Conservation (phyloP, 202 grass and related monocot genomes). For the Dendrocalamus latiflorus region DNA sequence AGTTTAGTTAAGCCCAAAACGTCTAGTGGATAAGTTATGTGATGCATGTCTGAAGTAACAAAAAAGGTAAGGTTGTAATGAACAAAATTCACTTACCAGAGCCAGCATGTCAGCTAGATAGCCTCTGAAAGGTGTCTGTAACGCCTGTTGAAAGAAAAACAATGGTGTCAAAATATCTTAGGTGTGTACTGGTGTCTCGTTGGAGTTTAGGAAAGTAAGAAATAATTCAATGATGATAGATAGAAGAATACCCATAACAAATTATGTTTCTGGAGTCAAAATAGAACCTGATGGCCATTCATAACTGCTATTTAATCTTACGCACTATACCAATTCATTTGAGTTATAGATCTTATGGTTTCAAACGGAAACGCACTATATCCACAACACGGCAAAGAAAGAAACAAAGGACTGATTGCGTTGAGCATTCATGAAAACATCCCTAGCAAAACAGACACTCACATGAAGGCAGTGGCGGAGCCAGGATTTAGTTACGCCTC, state of each 20-base stretch:
- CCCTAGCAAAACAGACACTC: background rate
- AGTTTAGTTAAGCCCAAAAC: too few relatives aligned
- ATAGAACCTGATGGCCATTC: background rate
- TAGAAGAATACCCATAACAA: background rate
- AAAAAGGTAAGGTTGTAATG: background rate
- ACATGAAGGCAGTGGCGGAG: too few relatives aligned
- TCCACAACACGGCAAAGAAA: background rate
- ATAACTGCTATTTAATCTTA: background rate
- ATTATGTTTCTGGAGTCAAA: background rate
- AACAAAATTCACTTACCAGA: conserved; percentile 21
- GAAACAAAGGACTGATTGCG: background rate
- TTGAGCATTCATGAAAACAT: background rate
- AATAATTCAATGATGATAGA: background rate
- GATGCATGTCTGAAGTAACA: too few relatives aligned
- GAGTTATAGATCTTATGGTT: background rate
- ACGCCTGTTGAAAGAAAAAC: background rate
- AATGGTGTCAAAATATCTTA: background rate
- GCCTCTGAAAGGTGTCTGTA: conserved; percentile 40
- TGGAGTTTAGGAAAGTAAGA: background rate
- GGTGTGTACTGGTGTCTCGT: background rate
- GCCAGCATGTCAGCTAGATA: conserved; percentile 41
- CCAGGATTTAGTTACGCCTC: too few relatives aligned
- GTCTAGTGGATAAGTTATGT: too few relatives aligned
- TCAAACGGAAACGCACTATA: background rate
- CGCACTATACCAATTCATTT: background rate